Percentiles rank a stretch among this genome's conserved stretches.
Evolutionary conservation across 2,329 filamentous ascomycete genomes (phyloP).

Genomic region (Alternaria angustiovoidea): DNA sequence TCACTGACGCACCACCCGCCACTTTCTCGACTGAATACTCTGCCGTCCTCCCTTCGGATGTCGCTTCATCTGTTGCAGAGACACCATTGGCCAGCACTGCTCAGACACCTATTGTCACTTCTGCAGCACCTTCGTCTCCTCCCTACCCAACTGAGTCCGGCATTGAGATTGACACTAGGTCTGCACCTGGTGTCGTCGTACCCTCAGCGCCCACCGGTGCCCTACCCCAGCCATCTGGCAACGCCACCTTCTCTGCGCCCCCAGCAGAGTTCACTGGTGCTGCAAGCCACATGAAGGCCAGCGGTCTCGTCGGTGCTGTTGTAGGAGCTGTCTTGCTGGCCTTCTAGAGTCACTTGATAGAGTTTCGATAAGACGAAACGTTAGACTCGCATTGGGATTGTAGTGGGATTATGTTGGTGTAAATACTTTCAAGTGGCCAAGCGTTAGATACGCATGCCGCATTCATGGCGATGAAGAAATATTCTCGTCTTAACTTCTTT

Average conservation of each 20-base stretch:
- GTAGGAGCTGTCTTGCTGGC: constrained; percentile 36
- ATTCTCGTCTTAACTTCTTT: neutral
- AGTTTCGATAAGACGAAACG: neutral
- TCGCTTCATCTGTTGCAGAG: constrained; percentile 12
- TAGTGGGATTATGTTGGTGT: neutral
- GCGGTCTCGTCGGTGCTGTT: constrained; percentile 31
- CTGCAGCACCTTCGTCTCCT: constrained; percentile 8
- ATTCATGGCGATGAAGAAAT: neutral
- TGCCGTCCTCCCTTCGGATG: constrained; percentile 22
- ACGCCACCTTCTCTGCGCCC: constrained; percentile 30
- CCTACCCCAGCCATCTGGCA: constrained; percentile 27
- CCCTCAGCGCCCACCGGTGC: constrained; percentile 34
- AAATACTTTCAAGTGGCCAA: neutral
- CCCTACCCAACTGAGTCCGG: constrained; percentile 33
- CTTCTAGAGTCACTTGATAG: constrained; percentile 24
- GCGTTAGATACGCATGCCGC: neutral
- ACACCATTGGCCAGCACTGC: neutral
- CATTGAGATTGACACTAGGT: constrained; percentile 39
- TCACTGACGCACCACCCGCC: constrained; percentile 22
- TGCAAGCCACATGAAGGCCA: constrained; percentile 34
- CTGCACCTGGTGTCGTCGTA: constrained; percentile 32
- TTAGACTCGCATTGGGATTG: neutral
- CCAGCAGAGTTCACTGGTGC: constrained; percentile 40
- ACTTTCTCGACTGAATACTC: constrained; percentile 23
- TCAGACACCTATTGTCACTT: neutral